Base-by-base conservation (phyloP, 352 stramenopile genomes). In the Phytophthora pinifolia region DNA sequence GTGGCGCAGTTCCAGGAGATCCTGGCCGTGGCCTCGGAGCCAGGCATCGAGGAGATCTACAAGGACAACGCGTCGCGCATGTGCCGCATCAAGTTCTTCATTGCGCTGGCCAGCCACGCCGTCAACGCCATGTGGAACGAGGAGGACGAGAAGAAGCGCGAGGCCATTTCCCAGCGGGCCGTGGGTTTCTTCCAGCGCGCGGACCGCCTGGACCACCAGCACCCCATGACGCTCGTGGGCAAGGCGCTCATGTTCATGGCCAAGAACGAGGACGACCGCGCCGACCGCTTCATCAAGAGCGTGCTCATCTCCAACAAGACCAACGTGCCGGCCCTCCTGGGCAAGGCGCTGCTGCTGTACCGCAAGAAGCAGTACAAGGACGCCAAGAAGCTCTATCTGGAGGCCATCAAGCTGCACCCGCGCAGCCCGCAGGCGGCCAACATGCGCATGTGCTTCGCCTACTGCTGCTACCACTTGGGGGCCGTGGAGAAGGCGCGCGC, bases 381-480 rank as follows among this genome's bases (percentile, higher is more conserved):
- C n/a, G 89, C 93, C 30, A 96, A 96, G 67, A 92, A 97, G 48
- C 71, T 96, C 20, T 98, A 98, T 62, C 75, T 93, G 15, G 86
- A 97, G 32, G 96, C 96, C 0, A 98, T 99, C 54, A 91, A 89
- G 56, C 59, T 97, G 35, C 96, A 98, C 58, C 95, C 96, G 14
- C 70, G 81, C 38, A 97, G 86, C 37, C 88, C 90, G n/a, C 83
- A 94, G 54, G 86, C 84, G 20, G 88, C 93, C 8, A 78, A 86
- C 9, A 96, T 97, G 67, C 86, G 96, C 50, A 97, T 98, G 65
- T 97, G 91, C 60, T 98, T 98, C 71, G 96, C 94, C 6, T 95
- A 98, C 63, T 97, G 94, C 50, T 99, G 89, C 57, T 98, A 98
- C 61, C 86, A 95, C 54, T 79, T 98, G 38, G 95, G 95, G 37